Conservation (phyloP, 352 stramenopile genomes). For the Pythium guiyangense region DNA sequence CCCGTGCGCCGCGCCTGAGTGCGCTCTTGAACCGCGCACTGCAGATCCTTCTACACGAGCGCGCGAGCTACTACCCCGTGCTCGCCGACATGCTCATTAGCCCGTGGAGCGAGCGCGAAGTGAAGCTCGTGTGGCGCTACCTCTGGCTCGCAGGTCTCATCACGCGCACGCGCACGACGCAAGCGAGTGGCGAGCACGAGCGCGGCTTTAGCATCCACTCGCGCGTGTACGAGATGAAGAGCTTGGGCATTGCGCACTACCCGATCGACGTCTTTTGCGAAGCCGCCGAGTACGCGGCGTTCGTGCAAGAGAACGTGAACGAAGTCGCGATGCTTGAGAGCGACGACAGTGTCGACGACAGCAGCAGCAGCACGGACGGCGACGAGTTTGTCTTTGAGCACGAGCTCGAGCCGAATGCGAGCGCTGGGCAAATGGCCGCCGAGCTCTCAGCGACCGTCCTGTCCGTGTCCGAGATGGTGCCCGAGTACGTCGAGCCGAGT, state of each 20-base stretch:
- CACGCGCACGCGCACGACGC: conserved; percentile 40
- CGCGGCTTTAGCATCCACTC: conserved; percentile 70
- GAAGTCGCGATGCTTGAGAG: conserved; percentile 35
- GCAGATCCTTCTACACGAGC: conserved; percentile 80
- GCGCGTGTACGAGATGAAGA: conserved; percentile 69
- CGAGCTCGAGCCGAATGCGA: conserved; percentile 51
- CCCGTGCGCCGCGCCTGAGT: conserved; percentile 49
- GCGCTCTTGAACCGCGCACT: conserved; percentile 62
- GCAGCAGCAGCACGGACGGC: neutral
- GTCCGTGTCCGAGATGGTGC: conserved; percentile 30
- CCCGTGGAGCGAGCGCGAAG: conserved; percentile 64
- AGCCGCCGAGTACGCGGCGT: conserved; percentile 66
- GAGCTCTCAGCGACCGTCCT: conserved; percentile 55
- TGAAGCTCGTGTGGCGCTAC: conserved; percentile 84
- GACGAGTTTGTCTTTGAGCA: conserved; percentile 50
- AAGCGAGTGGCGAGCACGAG: conserved; percentile 59
- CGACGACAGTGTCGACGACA: neutral
- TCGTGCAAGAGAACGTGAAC: conserved; percentile 66
- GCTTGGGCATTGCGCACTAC: conserved; percentile 58
- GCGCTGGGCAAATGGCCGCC: conserved; percentile 39
- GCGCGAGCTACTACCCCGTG: conserved; percentile 61
- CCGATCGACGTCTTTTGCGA: conserved; percentile 65
- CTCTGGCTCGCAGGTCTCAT: conserved; percentile 77
- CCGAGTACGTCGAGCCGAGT: conserved; percentile 29
- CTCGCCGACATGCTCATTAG: conserved; percentile 73